Conservation (phyloP, 2,329 filamentous ascomycete species). For the Ophiostoma populinum region DNA sequence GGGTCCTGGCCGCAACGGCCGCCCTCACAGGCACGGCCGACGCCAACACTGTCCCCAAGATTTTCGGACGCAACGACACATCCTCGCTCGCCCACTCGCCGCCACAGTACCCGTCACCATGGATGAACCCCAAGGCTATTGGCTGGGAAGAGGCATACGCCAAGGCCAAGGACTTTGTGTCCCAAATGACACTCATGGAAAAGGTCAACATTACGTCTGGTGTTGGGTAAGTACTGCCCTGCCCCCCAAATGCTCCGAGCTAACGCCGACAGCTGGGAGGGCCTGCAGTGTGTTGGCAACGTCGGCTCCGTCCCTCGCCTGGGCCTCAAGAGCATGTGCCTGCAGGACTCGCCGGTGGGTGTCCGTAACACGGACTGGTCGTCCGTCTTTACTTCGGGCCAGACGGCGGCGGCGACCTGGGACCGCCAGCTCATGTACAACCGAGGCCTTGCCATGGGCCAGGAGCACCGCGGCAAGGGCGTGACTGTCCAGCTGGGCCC, state of each 20-base stretch:
- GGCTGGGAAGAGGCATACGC: conserved; percentile 62
- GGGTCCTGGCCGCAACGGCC: conserved; percentile 1
- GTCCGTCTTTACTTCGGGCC: conserved; percentile 63
- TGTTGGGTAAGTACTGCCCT: conserved; percentile 42
- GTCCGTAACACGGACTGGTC: conserved; percentile 62
- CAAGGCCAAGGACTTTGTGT: conserved; percentile 64
- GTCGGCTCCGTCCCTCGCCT: conserved; percentile 51
- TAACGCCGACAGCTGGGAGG: conserved; percentile 34
- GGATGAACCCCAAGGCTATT: conserved; percentile 56
- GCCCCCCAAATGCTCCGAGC: background rate
- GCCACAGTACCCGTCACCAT: conserved; percentile 73
- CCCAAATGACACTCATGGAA: conserved; percentile 64
- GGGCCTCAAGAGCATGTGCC: conserved; percentile 56
- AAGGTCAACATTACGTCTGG: conserved; percentile 95
- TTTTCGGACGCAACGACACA: conserved; percentile 9
- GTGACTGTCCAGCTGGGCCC: conserved; percentile 59
- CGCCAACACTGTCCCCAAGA: conserved; percentile 10
- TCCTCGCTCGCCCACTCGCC: conserved; percentile 22
- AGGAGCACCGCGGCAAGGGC: conserved; percentile 55
- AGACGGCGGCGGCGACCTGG: conserved; percentile 72
- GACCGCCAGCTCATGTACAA: conserved; percentile 54
- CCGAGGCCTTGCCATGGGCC: conserved; percentile 54
- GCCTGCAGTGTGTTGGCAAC: conserved; percentile 64
- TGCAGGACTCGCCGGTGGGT: conserved; percentile 75
- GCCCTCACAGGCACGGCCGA: conserved; percentile 1